Base-by-base conservation (phyloP, 2,329 filamentous ascomycete genomes). In the Fusarium udum region DNA sequence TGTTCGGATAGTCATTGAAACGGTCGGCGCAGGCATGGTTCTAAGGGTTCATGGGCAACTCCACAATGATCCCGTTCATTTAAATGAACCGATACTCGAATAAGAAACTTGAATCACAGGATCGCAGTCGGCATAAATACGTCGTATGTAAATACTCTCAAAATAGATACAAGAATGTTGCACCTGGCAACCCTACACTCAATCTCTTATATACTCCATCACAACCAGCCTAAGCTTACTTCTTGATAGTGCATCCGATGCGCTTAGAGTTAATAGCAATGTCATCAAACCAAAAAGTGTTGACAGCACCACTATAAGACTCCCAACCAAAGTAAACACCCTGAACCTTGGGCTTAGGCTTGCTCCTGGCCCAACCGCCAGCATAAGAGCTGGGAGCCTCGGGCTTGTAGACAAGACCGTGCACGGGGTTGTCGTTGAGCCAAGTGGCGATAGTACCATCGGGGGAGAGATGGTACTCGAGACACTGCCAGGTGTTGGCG, bases 271-370 rank as follows among this genome's bases (percentile, higher is more conserved):
- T 51, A 53, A 91, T 79, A 12, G 80, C 84, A 71, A 91, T 84
- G 75, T 91, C 89, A 72, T 91, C 89, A 70, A 90, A 91, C 88
- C 88, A 90, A 74, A 91, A 87, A 4, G 89, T 91, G 79, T 91
- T 91, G 6, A 83, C 80, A 67, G 89, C 88, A 2, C 88, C 88
- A 15, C 88, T 87, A 72, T 91, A 91, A 9, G 85, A 87, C 83
- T 91, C 89, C 89, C 89, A 91, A 1, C 89, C 89, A 70, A 91
- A 91, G 80, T 91, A 89, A 34, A 90, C 81, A 13, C 78, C 88
- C 1, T 86, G 86, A 61, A 89, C 81, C 76, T 87, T 87, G 9
- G 89, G 88, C 77, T 84, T 87, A 64, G 84, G 78, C 39, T 70
- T 78, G 77, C 85, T 85, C 56, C 85, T 83, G 72, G 84, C 80